phyloP scores from a whole-genome alignment of 148 eudicot genomes.

The Rhododendron vialii region DNA sequence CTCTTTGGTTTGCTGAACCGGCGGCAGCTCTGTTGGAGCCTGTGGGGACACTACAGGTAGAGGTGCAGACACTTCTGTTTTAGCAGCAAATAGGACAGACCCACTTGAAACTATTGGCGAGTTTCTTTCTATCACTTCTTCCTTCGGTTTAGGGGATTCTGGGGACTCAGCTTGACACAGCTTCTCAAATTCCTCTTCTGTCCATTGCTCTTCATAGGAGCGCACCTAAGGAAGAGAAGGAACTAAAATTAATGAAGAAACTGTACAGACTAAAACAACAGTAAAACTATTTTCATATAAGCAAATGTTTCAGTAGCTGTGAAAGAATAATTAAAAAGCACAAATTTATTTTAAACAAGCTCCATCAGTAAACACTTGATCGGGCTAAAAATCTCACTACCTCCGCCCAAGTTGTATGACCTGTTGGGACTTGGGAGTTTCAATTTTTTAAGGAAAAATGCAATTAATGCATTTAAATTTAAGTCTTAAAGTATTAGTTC shows the following conservation, averaged over 20 bases:
- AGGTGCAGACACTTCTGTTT: constrained; percentile 31
- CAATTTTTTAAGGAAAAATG: neutral
- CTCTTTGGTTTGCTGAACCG: constrained; percentile 31
- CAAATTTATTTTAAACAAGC: neutral
- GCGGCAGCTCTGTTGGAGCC: constrained; percentile 25
- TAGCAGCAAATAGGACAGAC: constrained; percentile 19
- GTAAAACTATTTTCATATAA: neutral
- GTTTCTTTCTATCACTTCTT: constrained; percentile 33
- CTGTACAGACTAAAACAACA: neutral
- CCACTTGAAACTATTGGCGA: constrained; percentile 23
- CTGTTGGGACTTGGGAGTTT: neutral
- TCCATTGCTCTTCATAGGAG: constrained; percentile 97
- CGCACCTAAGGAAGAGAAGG: constrained; percentile 57
- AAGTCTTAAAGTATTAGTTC: neutral
- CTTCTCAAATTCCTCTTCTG: constrained; percentile 96
- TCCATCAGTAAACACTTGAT: constrained; percentile 1
- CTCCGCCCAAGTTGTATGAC: neutral
- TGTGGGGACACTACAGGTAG: constrained; percentile 19
- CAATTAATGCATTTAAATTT: neutral
- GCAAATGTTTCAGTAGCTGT: neutral
- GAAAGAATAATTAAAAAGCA: neutral
- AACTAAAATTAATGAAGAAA: neutral
- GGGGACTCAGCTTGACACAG: constrained; percentile 74
- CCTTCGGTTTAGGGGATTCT: constrained; percentile 46
- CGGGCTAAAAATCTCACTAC: neutral